Evolutionary conservation across 164 flowering plant genomes (phyloP).

Genomic region (Echeveria elegans): DNA sequence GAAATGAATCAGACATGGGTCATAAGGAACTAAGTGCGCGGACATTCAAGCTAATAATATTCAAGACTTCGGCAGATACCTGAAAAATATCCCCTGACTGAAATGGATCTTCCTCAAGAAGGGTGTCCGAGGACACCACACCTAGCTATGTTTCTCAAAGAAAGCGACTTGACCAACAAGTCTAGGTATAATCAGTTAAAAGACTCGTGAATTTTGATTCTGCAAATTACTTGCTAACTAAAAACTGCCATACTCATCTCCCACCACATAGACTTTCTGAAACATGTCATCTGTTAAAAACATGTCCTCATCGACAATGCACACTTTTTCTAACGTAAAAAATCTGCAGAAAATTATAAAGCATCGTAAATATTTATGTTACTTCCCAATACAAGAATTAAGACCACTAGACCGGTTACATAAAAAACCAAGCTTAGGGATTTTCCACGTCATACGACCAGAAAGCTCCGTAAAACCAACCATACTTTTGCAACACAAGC

Average conservation of each 20-base stretch:
- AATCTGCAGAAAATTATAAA: background rate
- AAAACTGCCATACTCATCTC: background rate
- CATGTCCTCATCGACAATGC: background rate
- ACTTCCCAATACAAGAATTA: background rate
- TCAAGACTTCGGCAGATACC: background rate
- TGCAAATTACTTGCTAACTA: background rate
- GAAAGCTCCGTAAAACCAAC: background rate
- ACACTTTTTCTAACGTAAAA: background rate
- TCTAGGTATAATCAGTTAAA: background rate
- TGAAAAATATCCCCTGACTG: background rate
- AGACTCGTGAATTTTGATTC: background rate
- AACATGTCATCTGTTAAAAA: background rate
- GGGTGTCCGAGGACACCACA: slow-evolving; percentile 2
- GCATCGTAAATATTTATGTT: no score
- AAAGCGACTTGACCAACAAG: background rate
- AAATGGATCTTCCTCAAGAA: background rate
- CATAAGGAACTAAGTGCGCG: background rate
- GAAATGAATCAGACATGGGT: background rate
- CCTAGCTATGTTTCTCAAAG: background rate
- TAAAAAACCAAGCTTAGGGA: background rate
- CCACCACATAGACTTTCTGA: background rate
- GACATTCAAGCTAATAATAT: background rate
- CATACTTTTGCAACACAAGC: background rate
- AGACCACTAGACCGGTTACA: background rate
- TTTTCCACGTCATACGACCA: background rate